Evolutionary conservation across 768 basidiomycete genomes (phyloP).

Genomic region (Lactarius sp.): DNA sequence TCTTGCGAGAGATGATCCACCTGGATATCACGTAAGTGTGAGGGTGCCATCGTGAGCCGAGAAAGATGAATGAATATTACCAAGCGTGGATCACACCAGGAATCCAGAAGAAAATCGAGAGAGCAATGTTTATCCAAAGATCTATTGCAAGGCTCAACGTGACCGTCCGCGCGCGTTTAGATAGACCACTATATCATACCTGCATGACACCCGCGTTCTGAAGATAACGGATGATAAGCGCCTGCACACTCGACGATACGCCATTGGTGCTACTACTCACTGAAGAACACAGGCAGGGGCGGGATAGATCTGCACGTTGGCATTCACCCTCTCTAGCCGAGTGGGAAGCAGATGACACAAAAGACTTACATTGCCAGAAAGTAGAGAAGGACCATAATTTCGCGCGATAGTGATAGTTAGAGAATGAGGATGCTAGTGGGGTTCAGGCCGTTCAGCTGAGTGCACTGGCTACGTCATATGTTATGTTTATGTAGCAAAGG

Average conservation of each 20-base stretch:
- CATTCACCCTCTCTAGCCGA: background rate
- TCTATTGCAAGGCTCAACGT: conserved; percentile 27
- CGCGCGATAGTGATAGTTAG: too few relatives aligned
- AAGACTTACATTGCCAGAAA: conserved; percentile 35
- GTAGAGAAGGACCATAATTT: conserved; percentile 29
- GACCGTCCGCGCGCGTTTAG: too few relatives aligned
- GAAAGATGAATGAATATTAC: conserved; percentile 25
- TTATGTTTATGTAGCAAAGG: too few relatives aligned
- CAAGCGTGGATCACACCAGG: conserved; percentile 42
- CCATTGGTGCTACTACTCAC: conserved; percentile 26
- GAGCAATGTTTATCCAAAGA: conserved; percentile 37
- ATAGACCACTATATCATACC: conserved; percentile 23
- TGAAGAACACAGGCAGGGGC: conserved; percentile 32
- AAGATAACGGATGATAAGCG: background rate
- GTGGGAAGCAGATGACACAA: background rate
- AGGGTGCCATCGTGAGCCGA: background rate
- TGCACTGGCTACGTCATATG: too few relatives aligned
- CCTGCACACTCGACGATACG: too few relatives aligned
- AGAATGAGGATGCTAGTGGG: too few relatives aligned
- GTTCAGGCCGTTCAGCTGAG: too few relatives aligned
- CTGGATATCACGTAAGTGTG: conserved; percentile 20
- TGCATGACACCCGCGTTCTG: conserved; percentile 29
- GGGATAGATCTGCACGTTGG: conserved; percentile 31
- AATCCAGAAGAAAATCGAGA: conserved; percentile 41
- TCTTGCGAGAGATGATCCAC: conserved; percentile 31